phyloP scores from a whole-genome alignment of 2,329 filamentous ascomycete species.

The Nannizziopsis barbatae region DNA sequence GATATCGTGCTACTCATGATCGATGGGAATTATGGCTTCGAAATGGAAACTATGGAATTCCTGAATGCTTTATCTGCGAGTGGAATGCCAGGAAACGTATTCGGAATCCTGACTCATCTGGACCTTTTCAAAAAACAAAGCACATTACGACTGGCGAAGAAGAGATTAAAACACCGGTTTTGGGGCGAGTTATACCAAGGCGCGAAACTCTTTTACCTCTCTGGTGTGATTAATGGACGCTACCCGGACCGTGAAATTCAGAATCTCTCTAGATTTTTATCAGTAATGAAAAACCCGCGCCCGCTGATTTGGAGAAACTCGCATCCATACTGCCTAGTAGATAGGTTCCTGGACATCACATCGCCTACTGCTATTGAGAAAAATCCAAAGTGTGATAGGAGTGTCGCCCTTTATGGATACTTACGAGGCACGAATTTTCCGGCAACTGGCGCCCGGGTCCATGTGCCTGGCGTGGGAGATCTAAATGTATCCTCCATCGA shows the following conservation, averaged over 20 bases:
- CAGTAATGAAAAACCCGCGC: constrained; percentile 97
- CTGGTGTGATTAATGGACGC: constrained; percentile 87
- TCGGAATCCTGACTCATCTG: constrained; percentile 90
- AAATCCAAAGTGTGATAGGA: constrained; percentile 79
- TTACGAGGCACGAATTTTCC: constrained; percentile 90
- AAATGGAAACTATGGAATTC: constrained; percentile 99
- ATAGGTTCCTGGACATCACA: constrained; percentile 90
- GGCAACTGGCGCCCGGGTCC: constrained; percentile 70
- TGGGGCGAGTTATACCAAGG: constrained; percentile 97
- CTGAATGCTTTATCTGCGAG: constrained; percentile 85
- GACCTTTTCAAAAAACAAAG: constrained; percentile 93
- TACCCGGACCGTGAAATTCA: constrained; percentile 95
- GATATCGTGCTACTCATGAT: constrained; percentile 98
- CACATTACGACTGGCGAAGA: constrained; percentile 84
- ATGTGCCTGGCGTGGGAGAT: constrained; percentile 87
- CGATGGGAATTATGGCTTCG: constrained; percentile 95
- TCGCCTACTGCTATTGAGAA: constrained; percentile 85
- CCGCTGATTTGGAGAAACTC: constrained; percentile 95
- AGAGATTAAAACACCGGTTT: constrained; percentile 85
- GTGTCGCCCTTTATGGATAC: constrained; percentile 85
- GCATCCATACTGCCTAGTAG: constrained; percentile 85
- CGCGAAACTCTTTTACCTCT: constrained; percentile 92
- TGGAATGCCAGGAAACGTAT: constrained; percentile 97
- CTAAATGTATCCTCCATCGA: constrained; percentile 75
- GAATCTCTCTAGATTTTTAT: constrained; percentile 88